phyloP scores from a whole-genome alignment of 768 basidiomycete genomes.

The Leccinum subtestaceum region DNA sequence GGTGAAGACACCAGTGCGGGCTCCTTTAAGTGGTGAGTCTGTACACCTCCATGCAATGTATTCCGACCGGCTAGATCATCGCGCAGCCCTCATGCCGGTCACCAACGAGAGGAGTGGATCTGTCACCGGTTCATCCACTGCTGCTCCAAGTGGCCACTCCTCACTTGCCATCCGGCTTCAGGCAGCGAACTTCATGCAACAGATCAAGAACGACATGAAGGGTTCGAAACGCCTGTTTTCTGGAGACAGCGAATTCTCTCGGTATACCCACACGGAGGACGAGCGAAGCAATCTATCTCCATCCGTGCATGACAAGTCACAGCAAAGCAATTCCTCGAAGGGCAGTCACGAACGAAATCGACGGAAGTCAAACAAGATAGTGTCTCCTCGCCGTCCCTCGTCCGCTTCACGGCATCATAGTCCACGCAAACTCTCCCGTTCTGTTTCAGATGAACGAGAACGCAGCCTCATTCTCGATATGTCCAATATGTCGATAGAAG shows the following conservation, averaged over 20 bases:
- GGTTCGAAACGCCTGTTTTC: slow-evolving; percentile 72
- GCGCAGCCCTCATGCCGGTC: slow-evolving; percentile 11
- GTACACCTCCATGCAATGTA: not conserved
- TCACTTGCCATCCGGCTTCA: slow-evolving; percentile 71
- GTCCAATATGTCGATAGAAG: slow-evolving; percentile 45
- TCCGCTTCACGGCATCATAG: slow-evolving; percentile 40
- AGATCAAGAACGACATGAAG: slow-evolving; percentile 73
- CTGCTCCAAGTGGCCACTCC: slow-evolving; percentile 44
- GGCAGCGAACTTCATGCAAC: slow-evolving; percentile 80
- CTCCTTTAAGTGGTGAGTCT: slow-evolving; percentile 17
- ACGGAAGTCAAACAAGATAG: slow-evolving; percentile 24
- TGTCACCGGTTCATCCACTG: slow-evolving; percentile 27
- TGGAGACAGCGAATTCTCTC: slow-evolving; percentile 57
- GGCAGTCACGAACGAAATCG: slow-evolving; percentile 27
- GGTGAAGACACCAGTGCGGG: not conserved
- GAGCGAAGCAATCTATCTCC: slow-evolving; percentile 11
- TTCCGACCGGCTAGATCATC: slow-evolving; percentile 13
- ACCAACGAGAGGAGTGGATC: slow-evolving; percentile 20
- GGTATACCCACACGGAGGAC: slow-evolving; percentile 27
- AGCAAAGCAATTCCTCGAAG: slow-evolving; percentile 28
- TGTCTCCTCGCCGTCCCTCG: slow-evolving; percentile 32
- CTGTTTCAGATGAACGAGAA: slow-evolving; percentile 42
- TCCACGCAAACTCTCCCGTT: slow-evolving; percentile 41
- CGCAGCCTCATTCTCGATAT: slow-evolving; percentile 40
- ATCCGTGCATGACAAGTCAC: slow-evolving; percentile 22